Percentiles rank a stretch among this genome's conserved stretches.
phyloP scores from a whole-genome alignment of 108 stramenopile genomes.

The Pseudonitzschia pungens region DNA sequence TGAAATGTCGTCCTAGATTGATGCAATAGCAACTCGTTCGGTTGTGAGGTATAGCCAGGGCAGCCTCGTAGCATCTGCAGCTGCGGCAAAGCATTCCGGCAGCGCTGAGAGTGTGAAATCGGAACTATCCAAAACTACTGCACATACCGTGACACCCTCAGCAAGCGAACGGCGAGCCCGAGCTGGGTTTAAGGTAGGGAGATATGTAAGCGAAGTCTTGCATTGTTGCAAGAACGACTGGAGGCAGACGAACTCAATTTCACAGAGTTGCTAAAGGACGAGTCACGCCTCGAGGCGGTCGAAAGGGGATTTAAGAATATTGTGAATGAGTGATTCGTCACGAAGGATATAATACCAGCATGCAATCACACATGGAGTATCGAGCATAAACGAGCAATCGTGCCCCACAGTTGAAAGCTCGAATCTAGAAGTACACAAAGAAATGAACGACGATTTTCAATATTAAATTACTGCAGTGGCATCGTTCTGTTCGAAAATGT shows the following conservation, averaged over 20 bases:
- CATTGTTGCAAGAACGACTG: no score
- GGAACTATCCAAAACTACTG: not conserved
- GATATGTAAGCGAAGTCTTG: no score
- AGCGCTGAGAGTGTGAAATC: not conserved
- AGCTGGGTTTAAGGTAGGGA: not conserved
- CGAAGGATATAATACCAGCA: no score
- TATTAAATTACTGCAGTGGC: no score
- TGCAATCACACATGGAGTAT: no score
- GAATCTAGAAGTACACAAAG: no score
- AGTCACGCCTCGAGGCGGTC: not conserved
- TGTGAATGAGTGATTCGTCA: no score
- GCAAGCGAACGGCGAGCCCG: not conserved
- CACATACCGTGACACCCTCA: not conserved
- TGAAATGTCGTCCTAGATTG: not conserved
- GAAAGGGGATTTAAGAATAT: not conserved
- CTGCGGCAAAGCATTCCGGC: not conserved
- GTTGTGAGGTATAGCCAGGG: not conserved
- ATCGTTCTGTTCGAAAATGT: no score
- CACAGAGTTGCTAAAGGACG: not conserved
- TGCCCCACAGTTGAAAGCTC: no score
- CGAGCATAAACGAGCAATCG: no score
- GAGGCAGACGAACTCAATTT: no score
- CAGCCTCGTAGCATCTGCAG: not conserved
- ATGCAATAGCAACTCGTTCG: not conserved
- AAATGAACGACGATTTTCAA: no score